Conservation (phyloP, 306 rosid species). For the Vigna angularis region DNA sequence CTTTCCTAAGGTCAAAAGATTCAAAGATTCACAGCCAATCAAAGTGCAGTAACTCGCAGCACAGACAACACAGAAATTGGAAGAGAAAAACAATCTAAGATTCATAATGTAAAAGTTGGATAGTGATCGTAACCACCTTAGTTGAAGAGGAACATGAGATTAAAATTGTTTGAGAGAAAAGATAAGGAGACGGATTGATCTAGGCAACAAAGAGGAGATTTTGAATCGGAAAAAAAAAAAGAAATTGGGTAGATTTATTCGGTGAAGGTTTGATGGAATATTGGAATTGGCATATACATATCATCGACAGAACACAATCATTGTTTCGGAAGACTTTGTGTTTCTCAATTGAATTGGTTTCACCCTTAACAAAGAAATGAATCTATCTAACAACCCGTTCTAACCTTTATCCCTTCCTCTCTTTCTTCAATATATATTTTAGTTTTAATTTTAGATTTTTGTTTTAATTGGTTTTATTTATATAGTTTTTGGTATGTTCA, state of each 20-base stretch:
- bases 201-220: neutral
- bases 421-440: neutral
- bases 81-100: neutral
- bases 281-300: neutral
- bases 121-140: neutral
- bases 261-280: neutral
- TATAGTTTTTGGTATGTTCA: neutral
- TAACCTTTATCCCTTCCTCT: neutral
- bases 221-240: neutral
- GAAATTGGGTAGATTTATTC: neutral
- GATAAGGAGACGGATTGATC: neutral
- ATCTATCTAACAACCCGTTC: constrained; percentile 20
- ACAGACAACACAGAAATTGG: neutral
- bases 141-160: neutral
- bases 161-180: neutral
- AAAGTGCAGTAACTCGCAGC: neutral
- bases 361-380: neutral
- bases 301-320: neutral
- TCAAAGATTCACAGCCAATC: neutral
- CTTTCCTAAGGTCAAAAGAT: neutral
- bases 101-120: neutral
- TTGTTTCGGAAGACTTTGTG: neutral
- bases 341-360: neutral
- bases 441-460: neutral
- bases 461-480: neutral